Base-by-base conservation (phyloP, 179 eudicot species). In the Beta corolliflora region DNA sequence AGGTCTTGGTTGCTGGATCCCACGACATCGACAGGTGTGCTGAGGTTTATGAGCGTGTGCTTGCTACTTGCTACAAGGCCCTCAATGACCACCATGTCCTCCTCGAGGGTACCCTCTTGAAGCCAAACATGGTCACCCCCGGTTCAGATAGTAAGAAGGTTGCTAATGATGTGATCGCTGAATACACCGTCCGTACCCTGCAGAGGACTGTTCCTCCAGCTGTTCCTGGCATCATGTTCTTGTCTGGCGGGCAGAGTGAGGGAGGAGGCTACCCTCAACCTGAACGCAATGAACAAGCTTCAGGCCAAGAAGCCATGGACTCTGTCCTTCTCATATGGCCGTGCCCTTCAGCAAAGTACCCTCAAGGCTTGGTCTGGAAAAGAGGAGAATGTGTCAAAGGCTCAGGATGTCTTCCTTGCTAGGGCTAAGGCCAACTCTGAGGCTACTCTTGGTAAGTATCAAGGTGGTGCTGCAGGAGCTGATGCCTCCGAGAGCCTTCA, bases 231-330 rank as follows among this genome's bases (percentile, higher is more conserved):
- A 80, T 94, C 16, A 95, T 91, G 85, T 94, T 94, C 82, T 85
- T 94, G 88, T 94, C 98, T 1, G 98, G 98, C 77, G 98, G 98
- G 16, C 98, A 94, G 89, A 94, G 98, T 71, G 98, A 94, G n/a
- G 86, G 97, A 94, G 81, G 89, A 92, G 82, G 98, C 98, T 1
- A 92, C 98, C 55, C 54, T 88, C 46, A 91, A 94, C 89, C 93
- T 94, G 16, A 91, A 94, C 44, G 98, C 98, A 81, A 94, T 94
- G 90, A 94, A 94, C 93, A 87, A 89, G 80, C 89, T 91, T 10
- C 59, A 87, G 87, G 61, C 84, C 58, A 92, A 94, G 92, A 94
- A 92, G 88, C 98, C 98, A 77, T 94, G 98, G 98, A 77, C 86
- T 16, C 90, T 94, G 1, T 85, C 97, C 7, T 94, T 94, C 93